Percentiles rank a stretch among this genome's conserved stretches.
Evolutionary conservation across 2,329 filamentous ascomycete species (phyloP).

Genomic region (Tolypocladium capitatum): DNA sequence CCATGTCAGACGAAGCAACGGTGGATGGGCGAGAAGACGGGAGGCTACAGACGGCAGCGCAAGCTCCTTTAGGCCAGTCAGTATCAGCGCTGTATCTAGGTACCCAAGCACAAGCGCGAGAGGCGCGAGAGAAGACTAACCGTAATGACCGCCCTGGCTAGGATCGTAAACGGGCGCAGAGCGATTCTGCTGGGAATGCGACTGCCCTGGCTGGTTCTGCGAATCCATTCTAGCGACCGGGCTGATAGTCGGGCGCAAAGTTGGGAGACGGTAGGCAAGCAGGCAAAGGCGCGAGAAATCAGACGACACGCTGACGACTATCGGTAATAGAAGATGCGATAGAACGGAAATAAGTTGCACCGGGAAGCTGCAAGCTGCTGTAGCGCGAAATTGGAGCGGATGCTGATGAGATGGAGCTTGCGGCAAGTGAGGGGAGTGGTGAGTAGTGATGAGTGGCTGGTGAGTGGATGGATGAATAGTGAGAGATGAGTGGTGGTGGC

Average conservation of each 20-base stretch:
- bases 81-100: neutral
- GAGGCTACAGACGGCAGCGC: slow-evolving; percentile 25
- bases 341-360: neutral
- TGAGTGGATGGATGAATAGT: neutral
- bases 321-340: neutral
- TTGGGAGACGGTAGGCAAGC: slow-evolving; percentile 1
- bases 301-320: neutral
- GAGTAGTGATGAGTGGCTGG: neutral
- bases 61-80: slow-evolving; percentile 26
- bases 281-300: neutral
- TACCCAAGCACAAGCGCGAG: neutral
- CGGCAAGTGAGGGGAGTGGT: neutral
- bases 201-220: slow-evolving; percentile 33
- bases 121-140: slow-evolving; percentile 29
- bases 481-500: neutral
- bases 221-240: slow-evolving; percentile 20
- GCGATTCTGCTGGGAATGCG: slow-evolving; percentile 44
- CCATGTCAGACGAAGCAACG: slow-evolving; percentile 11
- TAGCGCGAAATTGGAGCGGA: neutral
- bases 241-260: slow-evolving; percentile 1
- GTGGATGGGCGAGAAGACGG: neutral
- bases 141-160: slow-evolving; percentile 64
- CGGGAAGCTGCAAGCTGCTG: neutral
- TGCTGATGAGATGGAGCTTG: neutral
- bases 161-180: slow-evolving; percentile 59